These are phyloP conservation scores for Apiospora pterosperma DNA, from an alignment of 2,329 filamentous ascomycete genomes.

Conservation along the genomic window DNA sequence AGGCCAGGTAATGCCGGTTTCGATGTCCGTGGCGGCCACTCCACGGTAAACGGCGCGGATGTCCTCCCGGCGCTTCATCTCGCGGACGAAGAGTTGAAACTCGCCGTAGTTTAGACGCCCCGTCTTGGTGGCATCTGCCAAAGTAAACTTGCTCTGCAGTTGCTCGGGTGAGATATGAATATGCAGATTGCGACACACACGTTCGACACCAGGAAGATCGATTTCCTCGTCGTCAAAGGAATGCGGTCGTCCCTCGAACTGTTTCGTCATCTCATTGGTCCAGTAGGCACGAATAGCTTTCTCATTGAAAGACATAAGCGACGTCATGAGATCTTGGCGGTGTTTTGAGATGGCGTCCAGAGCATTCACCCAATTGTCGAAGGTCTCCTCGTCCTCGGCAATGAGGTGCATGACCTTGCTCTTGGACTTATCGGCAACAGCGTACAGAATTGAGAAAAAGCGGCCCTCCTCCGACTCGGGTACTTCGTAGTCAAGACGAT, in stretches of 20 bases:
- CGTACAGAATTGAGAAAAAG: constrained; percentile 91
- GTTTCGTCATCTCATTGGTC: constrained; percentile 76
- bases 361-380: constrained; percentile 78
- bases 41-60: constrained; percentile 69
- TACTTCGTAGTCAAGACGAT: constrained; percentile 78
- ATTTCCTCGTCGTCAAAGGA: constrained; percentile 64
- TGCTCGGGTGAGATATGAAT: constrained; percentile 82
- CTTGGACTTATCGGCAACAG: constrained; percentile 72
- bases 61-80: constrained; percentile 82
- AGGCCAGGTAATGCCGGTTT: constrained; percentile 62
- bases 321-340: constrained; percentile 85
- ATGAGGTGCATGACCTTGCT: constrained; percentile 87
- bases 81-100: constrained; percentile 78
- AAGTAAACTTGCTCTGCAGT: constrained; percentile 69
- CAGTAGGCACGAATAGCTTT: constrained; percentile 81
- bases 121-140: constrained; percentile 62
- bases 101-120: constrained; percentile 73
- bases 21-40: constrained; percentile 50
- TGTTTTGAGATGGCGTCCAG: constrained; percentile 82
- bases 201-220: constrained; percentile 74
- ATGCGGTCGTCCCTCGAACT: constrained; percentile 51
- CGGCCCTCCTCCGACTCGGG: constrained; percentile 63
- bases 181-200: constrained; percentile 83
- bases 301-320: constrained; percentile 80
- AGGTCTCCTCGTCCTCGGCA: constrained; percentile 67